Percentiles rank a stretch among this genome's conserved stretches.
These are phyloP conservation scores for Golubevia pallescens DNA, from an alignment of 1,284 basidiomycete genomes.

Conservation along the genomic window DNA sequence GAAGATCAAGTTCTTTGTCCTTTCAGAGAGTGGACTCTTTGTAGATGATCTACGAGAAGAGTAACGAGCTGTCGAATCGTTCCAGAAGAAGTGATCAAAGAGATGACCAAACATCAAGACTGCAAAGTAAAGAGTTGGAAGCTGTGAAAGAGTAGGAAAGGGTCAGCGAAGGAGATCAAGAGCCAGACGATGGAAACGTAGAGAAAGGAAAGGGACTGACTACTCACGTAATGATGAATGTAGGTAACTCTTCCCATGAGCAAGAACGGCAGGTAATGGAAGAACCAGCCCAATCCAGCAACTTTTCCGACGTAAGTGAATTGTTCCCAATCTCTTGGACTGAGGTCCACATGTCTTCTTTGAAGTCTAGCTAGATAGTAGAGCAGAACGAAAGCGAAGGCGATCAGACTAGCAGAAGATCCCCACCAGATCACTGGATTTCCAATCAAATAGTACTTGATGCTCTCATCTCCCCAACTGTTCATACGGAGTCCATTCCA, in stretches of 20 bases:
- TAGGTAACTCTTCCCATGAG: slow-evolving; percentile 83
- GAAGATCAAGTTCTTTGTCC: slow-evolving; percentile 40
- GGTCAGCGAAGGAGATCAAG: not conserved
- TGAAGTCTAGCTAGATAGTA: slow-evolving; percentile 84
- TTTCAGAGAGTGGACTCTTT: slow-evolving; percentile 15
- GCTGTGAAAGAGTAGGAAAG: slow-evolving; percentile 37
- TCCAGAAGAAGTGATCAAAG: slow-evolving; percentile 84
- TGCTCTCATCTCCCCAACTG: slow-evolving; percentile 85
- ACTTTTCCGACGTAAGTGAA: slow-evolving; percentile 92
- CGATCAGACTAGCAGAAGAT: slow-evolving; percentile 73
- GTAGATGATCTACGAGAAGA: slow-evolving; percentile 4
- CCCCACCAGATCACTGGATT: slow-evolving; percentile 94
- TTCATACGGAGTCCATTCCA: slow-evolving; percentile 85
- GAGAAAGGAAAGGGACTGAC: slow-evolving; percentile 3
- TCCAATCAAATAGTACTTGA: slow-evolving; percentile 92
- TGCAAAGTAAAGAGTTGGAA: slow-evolving; percentile 94
- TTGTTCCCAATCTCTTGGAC: slow-evolving; percentile 85
- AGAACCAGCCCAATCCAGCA: slow-evolving; percentile 85
- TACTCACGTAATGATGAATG: slow-evolving; percentile 19
- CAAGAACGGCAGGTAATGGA: slow-evolving; percentile 91
- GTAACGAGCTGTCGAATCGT: slow-evolving; percentile 51
- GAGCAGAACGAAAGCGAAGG: slow-evolving; percentile 70
- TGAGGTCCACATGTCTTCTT: slow-evolving; percentile 88
- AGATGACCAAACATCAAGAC: slow-evolving; percentile 89
- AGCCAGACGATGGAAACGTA: slow-evolving; percentile 11